Conservation (phyloP, 2,329 filamentous ascomycete species). For the Metarhizium sp. region DNA sequence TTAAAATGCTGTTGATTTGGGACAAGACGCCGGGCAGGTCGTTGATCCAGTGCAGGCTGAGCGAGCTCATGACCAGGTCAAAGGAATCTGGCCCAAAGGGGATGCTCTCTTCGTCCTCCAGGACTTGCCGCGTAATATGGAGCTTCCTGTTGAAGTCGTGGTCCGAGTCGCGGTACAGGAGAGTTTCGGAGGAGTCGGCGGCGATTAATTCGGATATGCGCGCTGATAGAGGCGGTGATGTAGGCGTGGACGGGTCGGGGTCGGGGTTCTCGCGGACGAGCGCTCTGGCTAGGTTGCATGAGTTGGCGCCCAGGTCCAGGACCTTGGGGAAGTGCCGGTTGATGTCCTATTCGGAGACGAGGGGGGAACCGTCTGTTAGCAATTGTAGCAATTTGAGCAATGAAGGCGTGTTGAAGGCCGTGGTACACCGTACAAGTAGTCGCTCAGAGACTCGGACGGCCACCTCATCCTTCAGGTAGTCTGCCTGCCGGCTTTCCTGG, state of each 20-base stretch:
- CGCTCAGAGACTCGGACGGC: conserved; percentile 77
- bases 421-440: conserved; percentile 50
- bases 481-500: conserved; percentile 66
- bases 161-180: conserved; percentile 73
- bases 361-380: not conserved
- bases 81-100: conserved; percentile 71
- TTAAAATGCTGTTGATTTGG: conserved; percentile 79
- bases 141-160: conserved; percentile 67
- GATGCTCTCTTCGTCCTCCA: conserved; percentile 65
- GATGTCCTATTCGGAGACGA: conserved; percentile 58
- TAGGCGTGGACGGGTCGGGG: conserved; percentile 43
- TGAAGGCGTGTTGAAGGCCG: not conserved
- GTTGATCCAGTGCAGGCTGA: conserved; percentile 96
- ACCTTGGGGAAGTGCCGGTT: conserved; percentile 77
- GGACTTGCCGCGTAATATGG: conserved; percentile 62
- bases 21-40: conserved; percentile 78
- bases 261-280: conserved; percentile 64
- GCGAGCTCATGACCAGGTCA: conserved; percentile 80
- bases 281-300: conserved; percentile 84
- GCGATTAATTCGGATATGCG: conserved; percentile 69
- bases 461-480: conserved; percentile 91
- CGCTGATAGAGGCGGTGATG: conserved; percentile 56
- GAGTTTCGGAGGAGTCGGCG: conserved; percentile 66
- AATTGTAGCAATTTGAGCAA: too few species aligned
- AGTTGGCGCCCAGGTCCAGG: conserved; percentile 89